Conservation (phyloP, 495 filamentous ascomycete species). For the Staphylotrichum tortipilum region DNA sequence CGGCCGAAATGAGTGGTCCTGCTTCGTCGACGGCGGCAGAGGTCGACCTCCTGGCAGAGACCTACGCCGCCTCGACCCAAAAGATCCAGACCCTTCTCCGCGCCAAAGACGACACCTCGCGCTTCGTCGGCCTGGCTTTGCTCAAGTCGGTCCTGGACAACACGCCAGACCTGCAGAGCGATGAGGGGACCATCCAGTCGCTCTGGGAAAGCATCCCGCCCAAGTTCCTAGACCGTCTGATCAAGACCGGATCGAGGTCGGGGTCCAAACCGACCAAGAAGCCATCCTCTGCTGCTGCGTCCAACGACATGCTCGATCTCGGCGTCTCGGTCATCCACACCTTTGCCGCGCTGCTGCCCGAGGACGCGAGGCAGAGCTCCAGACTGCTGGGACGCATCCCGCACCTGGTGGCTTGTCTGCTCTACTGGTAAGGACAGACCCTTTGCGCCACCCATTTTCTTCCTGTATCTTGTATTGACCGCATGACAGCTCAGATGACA, state of each 20-base stretch:
- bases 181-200: constrained; percentile 26
- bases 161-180: constrained; percentile 31
- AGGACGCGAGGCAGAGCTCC: constrained; percentile 30
- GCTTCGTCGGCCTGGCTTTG: constrained; percentile 58
- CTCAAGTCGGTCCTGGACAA: constrained; percentile 54
- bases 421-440: constrained; percentile 51
- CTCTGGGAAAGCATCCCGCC: constrained; percentile 50
- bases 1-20: not conserved
- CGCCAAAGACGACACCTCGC: constrained; percentile 52
- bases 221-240: constrained; percentile 52
- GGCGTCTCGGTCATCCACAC: constrained; percentile 52
- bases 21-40: not conserved
- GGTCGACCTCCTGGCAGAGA: too few relatives aligned
- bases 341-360: constrained; percentile 46
- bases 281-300: constrained; percentile 5
- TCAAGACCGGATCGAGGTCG: constrained; percentile 40
- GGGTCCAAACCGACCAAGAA: constrained; percentile 10
- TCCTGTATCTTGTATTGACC: constrained; percentile 14
- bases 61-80: constrained; percentile 24
- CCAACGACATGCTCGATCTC: constrained; percentile 51
- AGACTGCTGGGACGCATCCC: constrained; percentile 43
- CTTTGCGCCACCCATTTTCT: not conserved
- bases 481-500: constrained; percentile 39
- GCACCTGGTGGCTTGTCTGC: constrained; percentile 39
- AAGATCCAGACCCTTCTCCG: constrained; percentile 42